Evolutionary conservation across 805 yeast species (phyloP).

Genomic region (Ogataea pignaliae): DNA sequence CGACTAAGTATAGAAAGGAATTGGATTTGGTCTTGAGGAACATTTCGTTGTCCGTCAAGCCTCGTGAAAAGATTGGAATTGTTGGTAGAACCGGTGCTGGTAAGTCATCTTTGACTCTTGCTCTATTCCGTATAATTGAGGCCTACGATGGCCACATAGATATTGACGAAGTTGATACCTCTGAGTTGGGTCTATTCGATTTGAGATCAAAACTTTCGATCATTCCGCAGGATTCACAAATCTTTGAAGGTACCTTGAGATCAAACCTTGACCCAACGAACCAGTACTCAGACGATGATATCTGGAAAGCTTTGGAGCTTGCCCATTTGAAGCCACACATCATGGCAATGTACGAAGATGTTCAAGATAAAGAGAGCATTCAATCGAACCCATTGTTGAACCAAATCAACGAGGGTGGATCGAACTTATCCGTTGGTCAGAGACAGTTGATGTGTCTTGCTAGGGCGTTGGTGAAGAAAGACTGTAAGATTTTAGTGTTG

Average conservation of each 20-base stretch:
- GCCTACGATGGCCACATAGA: conserved; percentile 55
- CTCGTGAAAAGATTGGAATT: conserved; percentile 86
- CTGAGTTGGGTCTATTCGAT: conserved; percentile 68
- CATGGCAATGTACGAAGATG: conserved; percentile 43
- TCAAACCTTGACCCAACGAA: conserved; percentile 83
- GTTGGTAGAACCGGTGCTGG: conserved; percentile 99
- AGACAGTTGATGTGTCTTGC: conserved; percentile 82
- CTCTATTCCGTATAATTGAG: conserved; percentile 82
- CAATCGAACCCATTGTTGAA: conserved; percentile 24
- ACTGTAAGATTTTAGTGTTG: conserved; percentile 55
- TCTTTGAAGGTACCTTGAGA: conserved; percentile 80
- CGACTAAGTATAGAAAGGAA: conserved; percentile 80
- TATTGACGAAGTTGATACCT: conserved; percentile 68
- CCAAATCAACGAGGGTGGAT: conserved; percentile 32
- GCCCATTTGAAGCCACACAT: conserved; percentile 74
- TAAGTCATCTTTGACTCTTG: conserved; percentile 78
- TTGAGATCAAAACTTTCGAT: conserved; percentile 74
- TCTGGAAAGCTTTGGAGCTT: conserved; percentile 78
- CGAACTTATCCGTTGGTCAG: conserved; percentile 87
- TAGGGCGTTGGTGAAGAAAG: conserved; percentile 63
- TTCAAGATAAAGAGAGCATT: conserved; percentile 37
- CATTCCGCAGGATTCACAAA: conserved; percentile 93
- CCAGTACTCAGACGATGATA: conserved; percentile 61
- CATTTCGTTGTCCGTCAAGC: conserved; percentile 57
- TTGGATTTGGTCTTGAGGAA: conserved; percentile 74